Percentiles rank a stretch among this genome's conserved stretches.
Evolutionary conservation across 2,329 filamentous ascomycete genomes (phyloP).

Genomic region (Alternaria burnsii): DNA sequence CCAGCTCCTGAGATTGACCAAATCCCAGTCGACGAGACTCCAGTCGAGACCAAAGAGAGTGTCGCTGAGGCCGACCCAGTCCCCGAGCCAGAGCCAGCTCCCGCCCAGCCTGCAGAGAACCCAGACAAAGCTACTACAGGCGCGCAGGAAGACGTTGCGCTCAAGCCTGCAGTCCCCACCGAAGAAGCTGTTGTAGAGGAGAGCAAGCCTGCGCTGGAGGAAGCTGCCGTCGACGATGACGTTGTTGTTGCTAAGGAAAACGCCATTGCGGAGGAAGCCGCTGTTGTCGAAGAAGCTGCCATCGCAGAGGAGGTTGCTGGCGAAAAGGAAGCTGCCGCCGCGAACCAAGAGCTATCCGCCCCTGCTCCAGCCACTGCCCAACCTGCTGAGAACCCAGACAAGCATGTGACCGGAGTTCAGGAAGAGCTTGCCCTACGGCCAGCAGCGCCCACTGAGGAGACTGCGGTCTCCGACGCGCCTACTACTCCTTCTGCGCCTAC

Average conservation of each 20-base stretch:
- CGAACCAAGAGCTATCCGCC: not conserved
- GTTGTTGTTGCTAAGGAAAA: constrained; percentile 4
- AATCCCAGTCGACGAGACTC: constrained; percentile 3
- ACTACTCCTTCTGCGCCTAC: constrained; percentile 41
- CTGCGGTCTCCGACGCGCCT: constrained; percentile 46
- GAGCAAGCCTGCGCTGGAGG: constrained; percentile 24
- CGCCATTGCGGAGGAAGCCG: constrained; percentile 30
- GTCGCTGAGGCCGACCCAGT: constrained; percentile 3
- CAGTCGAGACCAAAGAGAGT: constrained; percentile 7
- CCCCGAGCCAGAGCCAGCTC: not conserved
- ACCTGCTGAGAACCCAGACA: constrained; percentile 53
- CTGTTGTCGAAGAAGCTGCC: not conserved
- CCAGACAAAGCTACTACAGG: constrained; percentile 56
- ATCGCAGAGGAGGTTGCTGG: constrained; percentile 3
- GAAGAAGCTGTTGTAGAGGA: constrained; percentile 48
- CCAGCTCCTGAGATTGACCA: constrained; percentile 7
- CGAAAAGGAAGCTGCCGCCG: not conserved
- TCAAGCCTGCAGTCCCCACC: constrained; percentile 54
- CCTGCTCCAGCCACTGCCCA: not conserved
- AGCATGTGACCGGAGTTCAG: constrained; percentile 53
- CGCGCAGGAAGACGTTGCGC: constrained; percentile 52
- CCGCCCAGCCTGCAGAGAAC: constrained; percentile 38
- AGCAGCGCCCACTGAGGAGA: constrained; percentile 46
- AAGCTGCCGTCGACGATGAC: constrained; percentile 37
- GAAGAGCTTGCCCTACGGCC: constrained; percentile 54